Conservation (phyloP, 352 stramenopile species). For the Phytophthora multivora region DNA sequence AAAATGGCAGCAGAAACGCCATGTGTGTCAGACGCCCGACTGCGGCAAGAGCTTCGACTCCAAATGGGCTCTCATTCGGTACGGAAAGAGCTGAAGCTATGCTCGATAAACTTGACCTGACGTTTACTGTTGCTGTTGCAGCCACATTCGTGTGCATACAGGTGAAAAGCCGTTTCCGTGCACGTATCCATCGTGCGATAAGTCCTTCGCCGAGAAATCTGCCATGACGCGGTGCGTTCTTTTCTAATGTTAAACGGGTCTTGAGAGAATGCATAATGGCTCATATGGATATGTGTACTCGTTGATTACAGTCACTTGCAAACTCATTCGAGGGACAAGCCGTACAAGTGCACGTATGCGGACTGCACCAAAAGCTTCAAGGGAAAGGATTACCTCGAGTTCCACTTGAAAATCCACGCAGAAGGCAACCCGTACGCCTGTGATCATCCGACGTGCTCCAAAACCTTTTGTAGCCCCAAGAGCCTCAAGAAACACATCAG, state of each 20-base stretch:
- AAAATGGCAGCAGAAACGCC: slow-evolving; percentile 73
- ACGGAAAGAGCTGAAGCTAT: slow-evolving; percentile 1
- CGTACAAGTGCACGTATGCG: slow-evolving; percentile 86
- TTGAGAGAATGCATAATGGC: slow-evolving; percentile 4
- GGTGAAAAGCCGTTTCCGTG: slow-evolving; percentile 89
- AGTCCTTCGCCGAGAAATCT: slow-evolving; percentile 90
- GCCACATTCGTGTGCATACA: slow-evolving; percentile 88
- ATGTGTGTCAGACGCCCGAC: slow-evolving; percentile 65
- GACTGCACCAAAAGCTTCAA: slow-evolving; percentile 90
- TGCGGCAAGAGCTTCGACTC: slow-evolving; percentile 88
- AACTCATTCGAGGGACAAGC: slow-evolving; percentile 85
- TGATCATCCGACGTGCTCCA: slow-evolving; percentile 79
- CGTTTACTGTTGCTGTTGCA: slow-evolving; percentile 25
- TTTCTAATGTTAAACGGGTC: slow-evolving; percentile 8
- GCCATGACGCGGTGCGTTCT: slow-evolving; percentile 74
- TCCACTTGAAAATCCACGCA: slow-evolving; percentile 85
- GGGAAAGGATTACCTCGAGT: slow-evolving; percentile 86
- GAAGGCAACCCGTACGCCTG: slow-evolving; percentile 84
- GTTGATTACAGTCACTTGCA: slow-evolving; percentile 64
- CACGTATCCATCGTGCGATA: slow-evolving; percentile 82
- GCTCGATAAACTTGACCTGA: slow-evolving; percentile 16
- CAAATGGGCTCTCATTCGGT: slow-evolving; percentile 85
- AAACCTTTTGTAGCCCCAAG: slow-evolving; percentile 86
- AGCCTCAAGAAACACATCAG: slow-evolving; percentile 87
- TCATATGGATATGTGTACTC: neutral